Evolutionary conservation across 768 basidiomycete species (phyloP), one percentile per base, ranked within the genome.

Genomic region (Boletus bicolor): DNA sequence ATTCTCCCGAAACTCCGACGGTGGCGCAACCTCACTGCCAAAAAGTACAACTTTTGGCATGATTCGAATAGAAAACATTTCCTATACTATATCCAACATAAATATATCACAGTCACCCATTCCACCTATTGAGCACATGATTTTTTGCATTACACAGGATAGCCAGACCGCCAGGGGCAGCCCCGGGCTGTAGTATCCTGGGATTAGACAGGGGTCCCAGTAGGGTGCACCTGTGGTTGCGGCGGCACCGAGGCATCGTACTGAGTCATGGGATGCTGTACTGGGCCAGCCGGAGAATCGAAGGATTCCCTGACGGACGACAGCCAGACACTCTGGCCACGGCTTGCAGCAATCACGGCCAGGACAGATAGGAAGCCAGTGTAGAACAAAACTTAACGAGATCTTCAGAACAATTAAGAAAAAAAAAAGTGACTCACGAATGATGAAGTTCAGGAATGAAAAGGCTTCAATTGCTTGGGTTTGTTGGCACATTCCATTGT

Each of bases 401-500:
- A 38, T 6, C n/a, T 37, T 56, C 21, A 52, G 50, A n/a, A 44
- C 11, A 42, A 45, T 10, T 7, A 21, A 19, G 19, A 43, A 11
- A 19, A 26, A 28, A 39, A 49, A 19, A 12, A 17, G 12, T 12
- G 15, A 62, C 72, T 51, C 43, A 75, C 77, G 21, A 0, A 72
- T 51, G 36, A 75, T 55, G 58, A 74, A 77, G 54, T 60, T 66
- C 46, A 77, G 58, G 60, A 72, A 76, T 12, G 72, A 58, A 55
- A 78, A 71, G 2, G 72, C 76, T 44, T 57, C 64, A 5, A 77
- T 54, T 1, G 55, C 75, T 44, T 71, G 65, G 34, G 58, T 28
- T 50, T 77, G 64, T 19, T 58, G 56, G 52, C 76, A 76, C 38
- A 53, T 48, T 34, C 51, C 45, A 32, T 52, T 53, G 24, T 1